A percentile compares a stretch with the other conserved stretches of the same genome.
These are phyloP conservation scores for Penicillium taxi DNA, from an alignment of 495 filamentous ascomycete genomes.

Conservation along the genomic window DNA sequence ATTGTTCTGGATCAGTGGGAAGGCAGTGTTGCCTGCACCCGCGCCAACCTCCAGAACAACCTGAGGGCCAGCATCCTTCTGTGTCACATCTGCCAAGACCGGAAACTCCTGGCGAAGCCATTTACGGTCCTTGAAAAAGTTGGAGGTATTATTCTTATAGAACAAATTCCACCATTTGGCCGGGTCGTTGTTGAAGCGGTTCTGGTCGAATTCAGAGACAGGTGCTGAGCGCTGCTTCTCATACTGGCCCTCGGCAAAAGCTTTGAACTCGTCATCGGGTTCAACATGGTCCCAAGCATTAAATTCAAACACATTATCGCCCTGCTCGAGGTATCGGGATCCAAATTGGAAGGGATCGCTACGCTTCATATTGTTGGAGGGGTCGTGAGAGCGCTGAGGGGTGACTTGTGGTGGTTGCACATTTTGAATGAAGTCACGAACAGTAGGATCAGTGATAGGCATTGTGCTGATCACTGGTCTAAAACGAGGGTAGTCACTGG, in stretches of 20 bases:
- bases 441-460: constrained; percentile 14
- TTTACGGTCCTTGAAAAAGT: constrained; percentile 98
- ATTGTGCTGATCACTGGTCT: constrained; percentile 17
- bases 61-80: constrained; percentile 49
- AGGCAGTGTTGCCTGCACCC: constrained; percentile 92
- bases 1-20: constrained; percentile 75
- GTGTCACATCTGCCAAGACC: constrained; percentile 60
- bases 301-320: constrained; percentile 85
- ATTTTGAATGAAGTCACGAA: constrained; percentile 32
- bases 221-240: constrained; percentile 71
- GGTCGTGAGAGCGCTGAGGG: constrained; percentile 46
- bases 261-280: constrained; percentile 73
- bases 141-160: constrained; percentile 87
- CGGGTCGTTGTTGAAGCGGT: constrained; percentile 78
- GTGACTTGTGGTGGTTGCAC: constrained; percentile 37
- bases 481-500: too few species aligned
- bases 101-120: constrained; percentile 96
- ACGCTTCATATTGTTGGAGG: constrained; percentile 60
- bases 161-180: constrained; percentile 96
- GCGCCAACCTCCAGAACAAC: constrained; percentile 85
- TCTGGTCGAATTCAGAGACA: constrained; percentile 79
- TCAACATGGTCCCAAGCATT: constrained; percentile 98
- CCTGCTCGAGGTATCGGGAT: constrained; percentile 70
- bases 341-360: constrained; percentile 93
- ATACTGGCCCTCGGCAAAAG: constrained; percentile 74